A percentile compares a stretch with the other conserved stretches of the same genome.
These are phyloP conservation scores for Mortierella sp. DNA, from an alignment of 371 early-diverging fungal species.

Conservation along the genomic window DNA sequence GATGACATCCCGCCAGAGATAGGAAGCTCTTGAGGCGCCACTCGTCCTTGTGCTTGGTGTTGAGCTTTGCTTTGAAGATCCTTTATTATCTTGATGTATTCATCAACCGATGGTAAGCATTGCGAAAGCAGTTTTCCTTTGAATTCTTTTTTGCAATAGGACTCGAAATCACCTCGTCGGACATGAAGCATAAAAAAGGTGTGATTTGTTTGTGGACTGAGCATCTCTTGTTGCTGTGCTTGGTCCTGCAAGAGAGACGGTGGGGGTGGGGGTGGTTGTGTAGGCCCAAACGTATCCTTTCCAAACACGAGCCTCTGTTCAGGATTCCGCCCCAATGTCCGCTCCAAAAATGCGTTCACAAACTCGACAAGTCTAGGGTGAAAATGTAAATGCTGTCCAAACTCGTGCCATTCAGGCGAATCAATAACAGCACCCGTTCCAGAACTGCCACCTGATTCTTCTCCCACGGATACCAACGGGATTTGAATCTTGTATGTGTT, in stretches of 20 bases:
- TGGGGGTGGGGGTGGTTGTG: neutral
- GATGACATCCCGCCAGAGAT: too few relatives aligned
- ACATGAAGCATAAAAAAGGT: slow-evolving; percentile 35
- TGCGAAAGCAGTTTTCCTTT: slow-evolving; percentile 16
- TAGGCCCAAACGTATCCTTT: too few relatives aligned
- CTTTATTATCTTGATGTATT: too few relatives aligned
- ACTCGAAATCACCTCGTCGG: slow-evolving; percentile 38
- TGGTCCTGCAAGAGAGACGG: neutral
- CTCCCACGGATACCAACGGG: neutral
- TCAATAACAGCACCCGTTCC: too few relatives aligned
- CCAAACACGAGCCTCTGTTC: too few relatives aligned
- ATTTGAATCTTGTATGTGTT: slow-evolving; percentile 40
- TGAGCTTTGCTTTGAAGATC: too few relatives aligned
- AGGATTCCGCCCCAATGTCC: neutral
- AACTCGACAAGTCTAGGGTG: neutral
- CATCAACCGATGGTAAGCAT: slow-evolving; percentile 17
- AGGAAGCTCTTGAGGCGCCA: too few relatives aligned
- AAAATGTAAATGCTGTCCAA: neutral
- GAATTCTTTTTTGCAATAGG: slow-evolving; percentile 37
- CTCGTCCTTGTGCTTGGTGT: too few relatives aligned
- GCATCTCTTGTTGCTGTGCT: neutral
- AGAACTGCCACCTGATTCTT: too few relatives aligned
- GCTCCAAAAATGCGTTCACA: neutral
- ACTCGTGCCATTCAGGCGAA: neutral
- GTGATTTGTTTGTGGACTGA: slow-evolving; percentile 2